Base-by-base conservation (phyloP, 495 filamentous ascomycete genomes). In the Pseudomonodictys pantanalensis region DNA sequence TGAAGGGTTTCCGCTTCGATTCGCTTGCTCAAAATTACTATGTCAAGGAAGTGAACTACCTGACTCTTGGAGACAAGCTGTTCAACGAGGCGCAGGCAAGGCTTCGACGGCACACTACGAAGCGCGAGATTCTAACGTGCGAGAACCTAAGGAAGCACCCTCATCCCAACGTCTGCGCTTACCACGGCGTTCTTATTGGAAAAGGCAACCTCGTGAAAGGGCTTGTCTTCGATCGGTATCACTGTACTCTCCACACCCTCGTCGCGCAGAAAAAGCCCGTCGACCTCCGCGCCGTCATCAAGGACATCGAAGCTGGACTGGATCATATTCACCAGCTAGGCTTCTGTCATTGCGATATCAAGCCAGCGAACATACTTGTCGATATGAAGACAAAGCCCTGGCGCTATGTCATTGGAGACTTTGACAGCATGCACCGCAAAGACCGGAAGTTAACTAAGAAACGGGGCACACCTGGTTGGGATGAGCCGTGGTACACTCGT, bases 301-400 rank as follows among this genome's bases (percentile, higher is more conserved):
- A 8, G 3, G n/a, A 23, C 6, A 54, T 54, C 20, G 32, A 43
- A n/a, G 22, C 38, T 17, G 51, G 33, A 12, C 10, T 44, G 41
- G 10, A 3, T n/a, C 32, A 42, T 25, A n/a, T 44, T 20, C 32
- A 42, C 18, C 10, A 20, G 6, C 18, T 54, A 10, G 51, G 51
- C 32, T 44, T 42, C 23, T 20, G 41, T 20, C 51, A 54, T 25
- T 54, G 32, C 35, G 51, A 54, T 29, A 41, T 54, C 35, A 54
- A 54, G 33, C 51, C 51, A 4, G 35, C 12, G 7, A 54, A 54
- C 35, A 41, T 54, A 15, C 43, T 54, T 29, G 10, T 33, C 22
- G n/a, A n/a, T n/a, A n/a, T n/a, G n/a, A n/a, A n/a, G n/a, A n/a
- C n/a, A n/a, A 24, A 12, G 23, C 10, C 32, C 48, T 24, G 48